Evolutionary conservation across 2,329 filamentous ascomycete species (phyloP).

Genomic region (Neospermospora avenae): DNA sequence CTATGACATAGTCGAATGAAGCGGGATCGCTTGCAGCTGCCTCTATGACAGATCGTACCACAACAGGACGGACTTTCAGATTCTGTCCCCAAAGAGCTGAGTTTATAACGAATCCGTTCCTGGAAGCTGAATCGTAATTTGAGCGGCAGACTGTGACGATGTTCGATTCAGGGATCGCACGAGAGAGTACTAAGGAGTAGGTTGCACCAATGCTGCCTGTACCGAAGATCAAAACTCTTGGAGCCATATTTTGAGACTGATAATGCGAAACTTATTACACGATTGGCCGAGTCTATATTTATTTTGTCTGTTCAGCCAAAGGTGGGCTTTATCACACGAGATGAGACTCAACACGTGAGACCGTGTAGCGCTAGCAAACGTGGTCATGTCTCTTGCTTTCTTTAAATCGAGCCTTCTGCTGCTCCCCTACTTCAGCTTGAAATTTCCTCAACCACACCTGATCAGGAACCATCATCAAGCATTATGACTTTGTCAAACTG

Average conservation of each 20-base stretch:
- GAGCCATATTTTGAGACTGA: not conserved
- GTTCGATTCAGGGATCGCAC: constrained; percentile 24
- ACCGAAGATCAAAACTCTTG: constrained; percentile 33
- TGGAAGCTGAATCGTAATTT: constrained; percentile 29
- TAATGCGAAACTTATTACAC: no score
- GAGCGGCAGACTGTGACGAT: constrained; percentile 36
- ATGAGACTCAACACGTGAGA: not conserved
- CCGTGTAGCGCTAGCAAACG: not conserved
- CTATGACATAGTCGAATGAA: constrained; percentile 23
- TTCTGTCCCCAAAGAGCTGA: constrained; percentile 19
- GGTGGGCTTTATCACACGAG: not conserved
- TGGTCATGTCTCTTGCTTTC: not conserved
- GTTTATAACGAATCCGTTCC: constrained; percentile 24
- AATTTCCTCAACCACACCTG: not conserved
- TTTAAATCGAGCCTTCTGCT: not conserved
- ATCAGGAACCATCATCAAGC: no score
- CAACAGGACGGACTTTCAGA: constrained; percentile 16
- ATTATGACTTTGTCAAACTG: constrained; percentile 1
- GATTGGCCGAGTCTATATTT: not conserved
- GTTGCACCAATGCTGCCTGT: constrained; percentile 35
- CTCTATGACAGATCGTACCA: constrained; percentile 20
- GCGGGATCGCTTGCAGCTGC: constrained; percentile 10
- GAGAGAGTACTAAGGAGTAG: constrained; percentile 33
- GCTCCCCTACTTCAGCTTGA: no score
- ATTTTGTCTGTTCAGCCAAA: not conserved